phyloP scores from a whole-genome alignment of 192 early-diverging fungal species.

The Mortierella antarctica region DNA sequence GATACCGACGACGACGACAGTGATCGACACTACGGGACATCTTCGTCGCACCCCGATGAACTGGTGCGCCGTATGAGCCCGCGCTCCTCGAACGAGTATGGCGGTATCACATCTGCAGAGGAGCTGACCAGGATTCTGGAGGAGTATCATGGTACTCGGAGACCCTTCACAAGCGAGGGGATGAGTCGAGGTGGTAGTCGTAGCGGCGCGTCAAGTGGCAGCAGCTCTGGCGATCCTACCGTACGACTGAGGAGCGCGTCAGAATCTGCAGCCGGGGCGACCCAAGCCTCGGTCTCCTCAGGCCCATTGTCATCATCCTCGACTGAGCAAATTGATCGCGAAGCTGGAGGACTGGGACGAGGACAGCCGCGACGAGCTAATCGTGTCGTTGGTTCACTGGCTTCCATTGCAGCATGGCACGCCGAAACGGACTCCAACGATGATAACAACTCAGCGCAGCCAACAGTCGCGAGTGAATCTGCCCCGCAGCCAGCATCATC shows the following conservation, averaged over 20 bases:
- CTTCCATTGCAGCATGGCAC: background rate
- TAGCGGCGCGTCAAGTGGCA: slow-evolving; percentile 12
- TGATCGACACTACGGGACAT: background rate
- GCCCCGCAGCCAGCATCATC: background rate
- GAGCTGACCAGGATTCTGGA: slow-evolving; percentile 14
- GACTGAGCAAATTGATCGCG: background rate
- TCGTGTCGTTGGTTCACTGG: background rate
- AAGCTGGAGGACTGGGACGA: background rate
- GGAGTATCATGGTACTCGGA: slow-evolving; percentile 8
- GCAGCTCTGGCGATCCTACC: slow-evolving; percentile 17
- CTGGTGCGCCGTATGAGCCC: background rate
- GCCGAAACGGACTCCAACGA: background rate
- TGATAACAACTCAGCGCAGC: background rate
- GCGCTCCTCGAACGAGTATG: no score
- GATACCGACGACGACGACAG: background rate
- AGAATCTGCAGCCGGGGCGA: background rate
- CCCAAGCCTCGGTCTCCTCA: background rate
- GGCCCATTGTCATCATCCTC: background rate
- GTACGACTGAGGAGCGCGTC: slow-evolving; percentile 1
- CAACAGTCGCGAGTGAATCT: background rate
- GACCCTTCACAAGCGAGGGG: background rate
- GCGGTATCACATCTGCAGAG: background rate
- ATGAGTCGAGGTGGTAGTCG: background rate
- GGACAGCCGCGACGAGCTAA: no score
- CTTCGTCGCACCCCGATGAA: no score